phyloP scores from a whole-genome alignment of 129 eudicot genomes.

The Solidago caesia region DNA sequence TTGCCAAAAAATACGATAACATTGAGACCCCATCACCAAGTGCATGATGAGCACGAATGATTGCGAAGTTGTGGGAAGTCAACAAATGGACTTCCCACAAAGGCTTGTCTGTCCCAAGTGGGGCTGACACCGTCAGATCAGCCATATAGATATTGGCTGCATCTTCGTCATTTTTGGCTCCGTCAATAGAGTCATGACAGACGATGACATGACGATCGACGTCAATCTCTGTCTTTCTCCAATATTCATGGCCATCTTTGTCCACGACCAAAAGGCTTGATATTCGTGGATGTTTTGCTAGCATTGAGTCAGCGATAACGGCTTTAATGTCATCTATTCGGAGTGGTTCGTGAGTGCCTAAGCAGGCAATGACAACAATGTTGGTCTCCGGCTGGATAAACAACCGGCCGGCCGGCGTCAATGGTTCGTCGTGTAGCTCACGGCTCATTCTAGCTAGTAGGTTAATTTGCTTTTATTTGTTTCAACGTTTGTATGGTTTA shows the following conservation, averaged over 20 bases:
- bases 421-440: slow-evolving; percentile 43
- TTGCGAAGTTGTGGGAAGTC: slow-evolving; percentile 53
- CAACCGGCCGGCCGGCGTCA: slow-evolving; percentile 68
- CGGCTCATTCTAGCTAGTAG: slow-evolving; percentile 12
- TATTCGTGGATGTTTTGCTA: slow-evolving; percentile 61
- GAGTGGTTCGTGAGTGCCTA: slow-evolving; percentile 46
- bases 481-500: slow-evolving; percentile 3
- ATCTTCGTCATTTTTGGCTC: slow-evolving; percentile 40
- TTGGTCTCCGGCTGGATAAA: slow-evolving; percentile 49
- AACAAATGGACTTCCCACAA: slow-evolving; percentile 78
- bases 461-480: neutral
- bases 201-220: slow-evolving; percentile 57
- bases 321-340: slow-evolving; percentile 39
- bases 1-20: slow-evolving; percentile 55
- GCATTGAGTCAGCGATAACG: slow-evolving; percentile 40
- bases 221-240: slow-evolving; percentile 55
- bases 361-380: slow-evolving; percentile 44
- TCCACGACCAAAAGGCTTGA: slow-evolving; percentile 45
- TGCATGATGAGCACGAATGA: slow-evolving; percentile 80
- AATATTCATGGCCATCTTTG: slow-evolving; percentile 44
- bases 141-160: slow-evolving; percentile 60
- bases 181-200: slow-evolving; percentile 35
- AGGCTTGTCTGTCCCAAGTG: slow-evolving; percentile 63
- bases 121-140: slow-evolving; percentile 62
- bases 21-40: slow-evolving; percentile 78